Evolutionary conservation across 768 basidiomycete species (phyloP), one percentile per base, ranked within the genome.

Genomic region (Albatrellus ellisii): DNA sequence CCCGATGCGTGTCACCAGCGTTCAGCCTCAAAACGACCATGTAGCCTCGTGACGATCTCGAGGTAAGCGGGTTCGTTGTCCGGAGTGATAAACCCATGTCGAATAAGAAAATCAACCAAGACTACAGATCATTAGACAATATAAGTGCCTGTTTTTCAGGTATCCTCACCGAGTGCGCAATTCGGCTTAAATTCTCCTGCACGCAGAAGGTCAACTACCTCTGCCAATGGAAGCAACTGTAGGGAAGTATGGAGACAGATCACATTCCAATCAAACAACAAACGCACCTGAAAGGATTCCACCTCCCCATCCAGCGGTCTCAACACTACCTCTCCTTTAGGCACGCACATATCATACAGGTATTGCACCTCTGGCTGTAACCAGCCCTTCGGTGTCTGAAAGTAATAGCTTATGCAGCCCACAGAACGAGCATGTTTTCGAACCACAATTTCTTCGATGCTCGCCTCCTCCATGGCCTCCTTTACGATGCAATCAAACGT

Each of bases 391-490:
- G 67, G 48, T 0, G 78, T 79, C 45, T 70, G 70, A 58, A 71
- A 79, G 62, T 85, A 88, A 64, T 97, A 97, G 46, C 82, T 86
- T 37, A 89, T 60, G 2, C 73, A 70, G 4, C 91, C 90, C 8
- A 68, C 73, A 6, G 73, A 52, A 46, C 69, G 73, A 10, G 79
- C 66, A 46, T 79, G 62, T 17, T 67, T 62, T 36, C 70, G 63
- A 9, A 87, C 75, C 34, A 88, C 56, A n/a, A 65, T 59, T 39
- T 78, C 78, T 3, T 68, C 65, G 18, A 97, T 66, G 50, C 80
- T 88, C 2, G 91, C 94, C 59, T 99, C 94, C 55, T 98, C 94
- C 69, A 76, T 79, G 42, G 86, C 82, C 59, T 97, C 94, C 56
- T 94, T 95, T 27, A 92, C 70, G 33, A 97, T 63, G 2, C 77